phyloP scores from a whole-genome alignment of 2,329 filamentous ascomycete species.

The Colletotrichum endophyticum region DNA sequence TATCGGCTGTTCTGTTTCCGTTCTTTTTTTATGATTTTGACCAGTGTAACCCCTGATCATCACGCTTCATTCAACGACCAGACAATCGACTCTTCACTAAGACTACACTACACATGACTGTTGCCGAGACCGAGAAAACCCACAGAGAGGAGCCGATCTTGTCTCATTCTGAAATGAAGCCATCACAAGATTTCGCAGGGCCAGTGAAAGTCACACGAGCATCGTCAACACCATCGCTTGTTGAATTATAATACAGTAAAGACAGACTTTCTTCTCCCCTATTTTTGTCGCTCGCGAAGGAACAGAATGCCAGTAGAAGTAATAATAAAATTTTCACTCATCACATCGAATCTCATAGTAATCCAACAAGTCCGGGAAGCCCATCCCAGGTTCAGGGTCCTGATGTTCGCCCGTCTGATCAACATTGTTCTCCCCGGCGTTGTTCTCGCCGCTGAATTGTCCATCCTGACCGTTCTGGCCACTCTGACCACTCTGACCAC shows the following conservation, averaged over 20 bases:
- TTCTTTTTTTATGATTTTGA: neutral
- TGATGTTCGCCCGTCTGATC: neutral
- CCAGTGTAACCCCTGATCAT: neutral
- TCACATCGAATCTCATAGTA: slow-evolving; percentile 6
- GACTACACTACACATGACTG: neutral
- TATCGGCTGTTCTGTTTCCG: neutral
- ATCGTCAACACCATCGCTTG: neutral
- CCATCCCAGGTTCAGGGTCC: neutral
- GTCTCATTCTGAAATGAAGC: neutral
- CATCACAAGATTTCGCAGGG: neutral
- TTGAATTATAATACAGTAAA: neutral
- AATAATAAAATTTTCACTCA: neutral
- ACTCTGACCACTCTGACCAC: neutral
- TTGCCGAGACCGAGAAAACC: neutral
- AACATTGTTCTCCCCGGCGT: neutral
- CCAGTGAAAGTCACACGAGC: neutral
- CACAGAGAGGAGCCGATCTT: neutral
- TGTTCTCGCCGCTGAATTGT: neutral
- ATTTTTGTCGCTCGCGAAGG: neutral
- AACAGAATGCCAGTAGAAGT: neutral
- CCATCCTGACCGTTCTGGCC: neutral
- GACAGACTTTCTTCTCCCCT: neutral
- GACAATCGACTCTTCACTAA: neutral
- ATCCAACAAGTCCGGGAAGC: neutral
- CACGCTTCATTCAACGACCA: neutral